These are phyloP conservation scores for Blastobotrys chiropterorum DNA, from an alignment of 805 yeast genomes.

Conservation along the genomic window DNA sequence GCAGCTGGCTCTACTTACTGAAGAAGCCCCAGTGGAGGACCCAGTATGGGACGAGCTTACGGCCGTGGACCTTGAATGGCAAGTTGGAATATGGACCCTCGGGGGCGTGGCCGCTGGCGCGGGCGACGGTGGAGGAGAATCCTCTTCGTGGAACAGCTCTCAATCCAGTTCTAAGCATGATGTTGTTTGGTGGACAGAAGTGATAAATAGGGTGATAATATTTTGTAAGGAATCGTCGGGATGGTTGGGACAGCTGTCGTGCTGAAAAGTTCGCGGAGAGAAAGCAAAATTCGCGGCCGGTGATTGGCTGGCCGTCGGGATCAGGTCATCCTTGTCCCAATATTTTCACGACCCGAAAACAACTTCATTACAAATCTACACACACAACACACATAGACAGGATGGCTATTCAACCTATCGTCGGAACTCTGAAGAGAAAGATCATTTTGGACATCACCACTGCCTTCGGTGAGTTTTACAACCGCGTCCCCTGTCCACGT, in stretches of 20 bases:
- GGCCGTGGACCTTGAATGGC: conserved; percentile 91
- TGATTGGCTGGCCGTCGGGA: not conserved
- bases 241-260: too few relatives aligned
- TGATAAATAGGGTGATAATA: conserved; percentile 1
- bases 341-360: not conserved
- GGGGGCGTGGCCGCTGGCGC: conserved; percentile 44
- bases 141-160: conserved; percentile 15
- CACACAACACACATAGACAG: not conserved
- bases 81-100: conserved; percentile 87
- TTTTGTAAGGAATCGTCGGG: not conserved
- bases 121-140: conserved; percentile 32
- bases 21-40: conserved; percentile 75
- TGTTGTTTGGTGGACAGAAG: conserved; percentile 1
- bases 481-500: too few relatives aligned
- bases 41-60: conserved; percentile 76
- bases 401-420: conserved; percentile 60
- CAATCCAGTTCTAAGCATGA: conserved; percentile 14
- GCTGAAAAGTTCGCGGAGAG: not conserved
- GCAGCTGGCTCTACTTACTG: conserved; percentile 43
- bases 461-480: conserved; percentile 33
- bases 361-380: not conserved
- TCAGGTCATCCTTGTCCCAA: not conserved
- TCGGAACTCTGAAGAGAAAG: conserved; percentile 76
- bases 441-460: conserved; percentile 70
- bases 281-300: not conserved